Evolutionary conservation across 1,284 basidiomycete genomes (phyloP).

Genomic region (Fistulinella cinereoalba): DNA sequence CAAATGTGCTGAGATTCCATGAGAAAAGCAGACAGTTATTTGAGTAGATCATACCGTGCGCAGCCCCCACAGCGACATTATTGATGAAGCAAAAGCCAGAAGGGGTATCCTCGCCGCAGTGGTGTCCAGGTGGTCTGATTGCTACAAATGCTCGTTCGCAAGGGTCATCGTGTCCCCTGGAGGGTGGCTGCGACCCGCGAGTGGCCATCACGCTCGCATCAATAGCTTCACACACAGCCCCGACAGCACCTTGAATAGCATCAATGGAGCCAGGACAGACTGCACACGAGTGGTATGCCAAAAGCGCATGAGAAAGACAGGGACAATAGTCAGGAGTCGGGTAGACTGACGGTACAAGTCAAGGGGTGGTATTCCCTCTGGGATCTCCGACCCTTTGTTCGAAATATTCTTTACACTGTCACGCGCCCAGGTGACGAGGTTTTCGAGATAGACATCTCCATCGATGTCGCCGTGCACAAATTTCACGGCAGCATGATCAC

Average conservation of each 20-base stretch:
- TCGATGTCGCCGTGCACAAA: conserved; percentile 73
- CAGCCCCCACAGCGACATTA: conserved; percentile 87
- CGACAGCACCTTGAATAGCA: conserved; percentile 75
- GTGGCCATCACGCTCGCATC: conserved; percentile 52
- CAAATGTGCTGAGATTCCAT: conserved; percentile 61
- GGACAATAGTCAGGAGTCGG: neutral
- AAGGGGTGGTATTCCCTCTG: conserved; percentile 67
- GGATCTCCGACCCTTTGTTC: conserved; percentile 75
- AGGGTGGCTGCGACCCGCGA: conserved; percentile 40
- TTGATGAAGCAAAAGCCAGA: conserved; percentile 89
- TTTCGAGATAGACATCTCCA: conserved; percentile 64
- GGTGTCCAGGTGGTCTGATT: conserved; percentile 87
- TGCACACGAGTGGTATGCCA: conserved; percentile 25
- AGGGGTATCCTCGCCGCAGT: conserved; percentile 85
- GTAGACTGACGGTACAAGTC: conserved; percentile 76
- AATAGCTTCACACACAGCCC: conserved; percentile 83
- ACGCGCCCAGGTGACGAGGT: conserved; percentile 57
- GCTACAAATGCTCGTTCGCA: conserved; percentile 72
- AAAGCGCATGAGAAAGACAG: neutral
- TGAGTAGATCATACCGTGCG: conserved; percentile 62
- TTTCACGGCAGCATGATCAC: conserved; percentile 64
- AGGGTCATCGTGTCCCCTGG: neutral
- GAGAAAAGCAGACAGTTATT: neutral
- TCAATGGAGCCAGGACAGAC: conserved; percentile 69
- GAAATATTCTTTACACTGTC: conserved; percentile 67